Evolutionary conservation across 1,284 basidiomycete genomes (phyloP).

Genomic region (Amylostereum areolatum): DNA sequence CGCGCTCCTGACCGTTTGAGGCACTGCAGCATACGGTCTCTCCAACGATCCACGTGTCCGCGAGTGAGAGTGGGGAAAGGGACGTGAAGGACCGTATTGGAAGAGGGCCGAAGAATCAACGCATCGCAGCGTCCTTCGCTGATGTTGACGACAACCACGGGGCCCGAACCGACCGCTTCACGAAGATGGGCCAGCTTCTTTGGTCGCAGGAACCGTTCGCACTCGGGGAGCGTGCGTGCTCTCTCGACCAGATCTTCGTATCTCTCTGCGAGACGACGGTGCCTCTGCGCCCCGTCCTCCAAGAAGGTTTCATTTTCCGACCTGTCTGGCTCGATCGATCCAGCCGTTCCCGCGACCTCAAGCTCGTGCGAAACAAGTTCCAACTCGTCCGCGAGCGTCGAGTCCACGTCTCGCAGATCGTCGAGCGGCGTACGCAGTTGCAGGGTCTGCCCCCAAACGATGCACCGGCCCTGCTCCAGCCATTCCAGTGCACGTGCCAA

Average conservation of each 20-base stretch:
- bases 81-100: not conserved
- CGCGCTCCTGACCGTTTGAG: not conserved
- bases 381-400: not conserved
- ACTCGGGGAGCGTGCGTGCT: constrained; percentile 1
- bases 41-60: too few relatives aligned
- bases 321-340: too few relatives aligned
- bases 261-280: not conserved
- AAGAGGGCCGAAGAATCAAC: not conserved
- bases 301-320: too few relatives aligned
- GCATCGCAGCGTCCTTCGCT: not conserved
- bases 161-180: not conserved
- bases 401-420: not conserved
- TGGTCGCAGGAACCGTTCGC: constrained; percentile 3
- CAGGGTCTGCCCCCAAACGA: not conserved
- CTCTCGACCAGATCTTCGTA: not conserved
- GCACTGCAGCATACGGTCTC: too few relatives aligned
- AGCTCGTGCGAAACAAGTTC: too few relatives aligned
- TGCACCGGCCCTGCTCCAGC: not conserved
- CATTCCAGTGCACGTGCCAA: not conserved
- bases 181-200: not conserved
- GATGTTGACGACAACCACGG: constrained; percentile 4
- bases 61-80: too few relatives aligned
- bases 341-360: too few relatives aligned
- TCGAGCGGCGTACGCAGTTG: not conserved
- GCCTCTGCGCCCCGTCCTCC: too few relatives aligned